These are phyloP conservation scores for Chaetomium cochliodes DNA, from an alignment of 495 filamentous ascomycete genomes.

Conservation along the genomic window DNA sequence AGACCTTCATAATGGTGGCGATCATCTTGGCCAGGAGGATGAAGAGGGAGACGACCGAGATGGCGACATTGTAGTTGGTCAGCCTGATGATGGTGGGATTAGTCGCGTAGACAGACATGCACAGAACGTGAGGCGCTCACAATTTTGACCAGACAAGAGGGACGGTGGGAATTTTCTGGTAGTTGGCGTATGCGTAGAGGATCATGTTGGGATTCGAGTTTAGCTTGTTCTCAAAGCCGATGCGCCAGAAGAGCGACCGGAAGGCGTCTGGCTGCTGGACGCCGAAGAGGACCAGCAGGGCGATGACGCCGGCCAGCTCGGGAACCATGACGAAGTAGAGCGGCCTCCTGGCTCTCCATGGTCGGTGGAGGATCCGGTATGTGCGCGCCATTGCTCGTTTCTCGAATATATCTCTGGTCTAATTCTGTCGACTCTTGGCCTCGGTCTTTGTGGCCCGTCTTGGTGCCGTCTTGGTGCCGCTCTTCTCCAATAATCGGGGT, in stretches of 20 bases:
- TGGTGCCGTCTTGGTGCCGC: not conserved
- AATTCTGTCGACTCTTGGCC: not conserved
- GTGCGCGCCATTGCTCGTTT: constrained; percentile 31
- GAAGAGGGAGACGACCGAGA: constrained; percentile 73
- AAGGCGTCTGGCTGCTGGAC: constrained; percentile 79
- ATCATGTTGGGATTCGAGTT: constrained; percentile 75
- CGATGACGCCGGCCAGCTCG: constrained; percentile 69
- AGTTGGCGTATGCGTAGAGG: constrained; percentile 75
- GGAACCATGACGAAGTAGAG: constrained; percentile 64
- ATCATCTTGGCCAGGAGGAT: constrained; percentile 63
- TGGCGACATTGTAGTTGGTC: constrained; percentile 77
- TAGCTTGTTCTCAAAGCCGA: constrained; percentile 75
- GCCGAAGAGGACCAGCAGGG: constrained; percentile 73
- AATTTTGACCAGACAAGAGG: constrained; percentile 81
- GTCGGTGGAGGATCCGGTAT: constrained; percentile 48
- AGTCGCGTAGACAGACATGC: not conserved
- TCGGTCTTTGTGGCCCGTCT: not conserved
- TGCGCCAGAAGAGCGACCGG: constrained; percentile 75
- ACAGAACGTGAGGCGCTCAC: constrained; percentile 53
- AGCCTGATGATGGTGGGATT: constrained; percentile 57
- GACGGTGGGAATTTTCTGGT: constrained; percentile 58
- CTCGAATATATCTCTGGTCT: not conserved
- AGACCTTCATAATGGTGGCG: constrained; percentile 68
- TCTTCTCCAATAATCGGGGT: constrained; percentile 12
- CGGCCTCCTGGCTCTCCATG: constrained; percentile 65